A percentile compares a stretch with the other conserved stretches of the same genome.
These are phyloP conservation scores for Colletotrichum graminicola DNA, from an alignment of 2,329 filamentous ascomycete genomes.

Conservation along the genomic window DNA sequence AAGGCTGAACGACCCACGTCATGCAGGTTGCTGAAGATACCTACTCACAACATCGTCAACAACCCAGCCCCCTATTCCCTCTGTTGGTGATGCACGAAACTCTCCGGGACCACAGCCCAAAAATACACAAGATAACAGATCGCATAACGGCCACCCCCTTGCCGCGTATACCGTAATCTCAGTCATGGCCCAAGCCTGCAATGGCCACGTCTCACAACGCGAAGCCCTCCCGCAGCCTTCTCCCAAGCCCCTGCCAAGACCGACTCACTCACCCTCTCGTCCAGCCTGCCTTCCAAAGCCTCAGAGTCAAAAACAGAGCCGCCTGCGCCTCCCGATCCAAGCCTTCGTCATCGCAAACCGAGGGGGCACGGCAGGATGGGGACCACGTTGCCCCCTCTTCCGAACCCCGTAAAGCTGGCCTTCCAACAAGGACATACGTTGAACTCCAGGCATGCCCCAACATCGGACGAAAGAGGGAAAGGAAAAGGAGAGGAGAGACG, in stretches of 20 bases:
- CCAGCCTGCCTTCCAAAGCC: not conserved
- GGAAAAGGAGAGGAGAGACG: not conserved
- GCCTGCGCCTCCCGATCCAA: not conserved
- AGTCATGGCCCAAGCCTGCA: not conserved
- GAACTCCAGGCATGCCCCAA: not conserved
- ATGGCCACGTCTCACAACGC: not conserved
- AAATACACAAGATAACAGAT: not conserved
- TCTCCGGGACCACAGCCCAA: not conserved
- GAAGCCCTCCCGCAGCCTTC: not conserved
- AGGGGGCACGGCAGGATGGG: not conserved
- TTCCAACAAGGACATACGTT: not conserved
- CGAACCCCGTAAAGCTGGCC: not conserved
- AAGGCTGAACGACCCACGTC: not conserved
- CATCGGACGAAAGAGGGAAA: conserved; percentile 5
- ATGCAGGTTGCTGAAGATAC: not conserved
- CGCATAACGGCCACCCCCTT: not conserved
- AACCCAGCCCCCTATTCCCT: not conserved
- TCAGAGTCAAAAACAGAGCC: not conserved
- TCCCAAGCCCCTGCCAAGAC: not conserved
- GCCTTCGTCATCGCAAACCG: not conserved
- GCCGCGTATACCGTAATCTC: not conserved
- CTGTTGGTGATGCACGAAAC: not conserved
- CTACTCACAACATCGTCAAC: not conserved
- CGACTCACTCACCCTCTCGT: not conserved
- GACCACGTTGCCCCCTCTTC: not conserved